Evolutionary conservation across 192 early-diverging fungal species (phyloP).

Genomic region (Funneliformis mosseae): DNA sequence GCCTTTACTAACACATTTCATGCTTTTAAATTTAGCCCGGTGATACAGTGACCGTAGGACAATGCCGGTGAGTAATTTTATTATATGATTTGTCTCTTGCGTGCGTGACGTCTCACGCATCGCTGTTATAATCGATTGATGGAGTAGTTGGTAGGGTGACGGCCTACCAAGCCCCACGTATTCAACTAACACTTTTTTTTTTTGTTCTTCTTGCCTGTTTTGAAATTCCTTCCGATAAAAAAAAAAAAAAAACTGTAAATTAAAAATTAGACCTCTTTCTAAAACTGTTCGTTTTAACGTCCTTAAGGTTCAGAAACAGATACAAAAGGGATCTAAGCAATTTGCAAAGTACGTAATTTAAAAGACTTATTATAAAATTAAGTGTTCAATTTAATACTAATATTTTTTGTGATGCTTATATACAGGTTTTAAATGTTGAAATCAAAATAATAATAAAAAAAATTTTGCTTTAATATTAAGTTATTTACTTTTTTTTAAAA

Average conservation of each 20-base stretch:
- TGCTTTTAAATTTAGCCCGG: conserved; percentile 52
- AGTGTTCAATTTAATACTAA: background rate
- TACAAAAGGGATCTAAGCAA: conserved; percentile 52
- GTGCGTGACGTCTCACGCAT: background rate
- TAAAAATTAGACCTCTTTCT: conserved; percentile 77
- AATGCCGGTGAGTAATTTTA: conserved; percentile 73
- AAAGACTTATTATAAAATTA: background rate
- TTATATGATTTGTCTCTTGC: background rate
- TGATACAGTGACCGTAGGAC: conserved; percentile 96
- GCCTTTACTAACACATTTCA: conserved; percentile 17
- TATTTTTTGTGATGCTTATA: background rate
- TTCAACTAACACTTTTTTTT: too few relatives aligned
- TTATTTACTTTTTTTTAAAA: too few relatives aligned
- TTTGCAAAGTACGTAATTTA: conserved; percentile 44
- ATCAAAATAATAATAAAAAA: background rate
- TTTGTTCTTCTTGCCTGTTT: too few relatives aligned
- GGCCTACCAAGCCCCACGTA: too few relatives aligned
- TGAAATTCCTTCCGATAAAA: too few relatives aligned
- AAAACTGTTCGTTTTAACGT: conserved; percentile 99
- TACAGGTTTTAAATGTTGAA: background rate
- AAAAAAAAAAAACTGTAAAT: background rate
- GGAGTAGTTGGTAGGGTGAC: background rate
- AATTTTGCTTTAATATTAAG: too few relatives aligned
- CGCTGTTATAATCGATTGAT: background rate
- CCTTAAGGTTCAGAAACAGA: conserved; percentile 88